phyloP scores from a whole-genome alignment of 2,329 filamentous ascomycete genomes.

The Botrytis aclada region DNA sequence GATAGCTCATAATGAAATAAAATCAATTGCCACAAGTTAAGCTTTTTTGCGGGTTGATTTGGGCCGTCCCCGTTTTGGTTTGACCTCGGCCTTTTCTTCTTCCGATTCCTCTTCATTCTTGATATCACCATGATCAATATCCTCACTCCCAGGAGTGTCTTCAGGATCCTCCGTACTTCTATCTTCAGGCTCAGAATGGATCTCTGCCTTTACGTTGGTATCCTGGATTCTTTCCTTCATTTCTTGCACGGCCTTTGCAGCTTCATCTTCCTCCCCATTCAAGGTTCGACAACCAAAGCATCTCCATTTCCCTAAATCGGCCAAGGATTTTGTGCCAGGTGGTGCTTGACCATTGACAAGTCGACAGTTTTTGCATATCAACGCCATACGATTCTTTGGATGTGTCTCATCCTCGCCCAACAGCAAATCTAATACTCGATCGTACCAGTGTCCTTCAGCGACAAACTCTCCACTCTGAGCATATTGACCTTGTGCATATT shows the following conservation, averaged over 20 bases:
- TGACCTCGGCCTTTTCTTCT: conserved; percentile 22
- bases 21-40: neutral
- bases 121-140: conserved; percentile 15
- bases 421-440: conserved; percentile 85
- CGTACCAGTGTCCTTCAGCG: conserved; percentile 73
- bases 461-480: conserved; percentile 26
- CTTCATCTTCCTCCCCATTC: conserved; percentile 82
- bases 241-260: conserved; percentile 61
- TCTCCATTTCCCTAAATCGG: conserved; percentile 82
- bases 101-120: conserved; percentile 19
- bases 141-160: conserved; percentile 13
- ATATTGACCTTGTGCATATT: conserved; percentile 34
- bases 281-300: conserved; percentile 79
- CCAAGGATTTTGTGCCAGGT: conserved; percentile 72
- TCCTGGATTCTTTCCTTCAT: conserved; percentile 34
- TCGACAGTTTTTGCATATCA: conserved; percentile 79
- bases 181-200: conserved; percentile 7
- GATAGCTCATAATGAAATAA: neutral
- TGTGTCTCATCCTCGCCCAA: conserved; percentile 93
- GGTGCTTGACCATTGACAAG: conserved; percentile 95
- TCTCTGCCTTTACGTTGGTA: conserved; percentile 16
- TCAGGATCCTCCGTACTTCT: conserved; percentile 9
- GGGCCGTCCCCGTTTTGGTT: conserved; percentile 15
- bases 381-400: conserved; percentile 81
- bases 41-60: conserved; percentile 14